phyloP scores from a whole-genome alignment of 176 grass and related monocot species.

The Dactylis glomerata region DNA sequence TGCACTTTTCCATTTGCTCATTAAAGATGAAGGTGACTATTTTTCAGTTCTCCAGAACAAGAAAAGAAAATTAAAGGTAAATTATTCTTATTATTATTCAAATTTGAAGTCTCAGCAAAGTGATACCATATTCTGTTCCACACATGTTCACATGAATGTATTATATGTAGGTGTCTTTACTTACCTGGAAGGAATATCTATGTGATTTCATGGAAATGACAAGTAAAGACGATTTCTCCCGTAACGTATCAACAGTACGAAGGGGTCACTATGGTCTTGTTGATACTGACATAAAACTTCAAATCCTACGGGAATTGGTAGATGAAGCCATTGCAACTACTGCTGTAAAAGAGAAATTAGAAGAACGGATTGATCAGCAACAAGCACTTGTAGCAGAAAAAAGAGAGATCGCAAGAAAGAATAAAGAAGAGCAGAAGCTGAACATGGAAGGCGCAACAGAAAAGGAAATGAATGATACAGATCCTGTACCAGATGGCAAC shows the following conservation, averaged over 20 bases:
- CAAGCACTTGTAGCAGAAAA: slow-evolving; percentile 53
- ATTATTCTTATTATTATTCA: slow-evolving; percentile 4
- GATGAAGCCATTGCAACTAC: slow-evolving; percentile 65
- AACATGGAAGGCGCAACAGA: slow-evolving; percentile 37
- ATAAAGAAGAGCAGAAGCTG: slow-evolving; percentile 42
- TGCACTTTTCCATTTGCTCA: slow-evolving; percentile 64
- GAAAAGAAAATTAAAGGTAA: slow-evolving; percentile 70
- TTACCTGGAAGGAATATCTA: slow-evolving; percentile 75
- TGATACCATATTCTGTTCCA: not conserved
- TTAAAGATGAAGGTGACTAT: slow-evolving; percentile 70
- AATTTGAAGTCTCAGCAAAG: not conserved
- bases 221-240: slow-evolving; percentile 49
- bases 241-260: slow-evolving; percentile 54
- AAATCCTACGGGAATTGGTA: slow-evolving; percentile 63
- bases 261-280: slow-evolving; percentile 88
- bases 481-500: slow-evolving; percentile 26
- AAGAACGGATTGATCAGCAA: slow-evolving; percentile 56
- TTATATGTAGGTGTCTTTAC: slow-evolving; percentile 54
- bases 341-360: slow-evolving; percentile 63
- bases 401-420: slow-evolving; percentile 60
- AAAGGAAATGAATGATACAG: slow-evolving; percentile 33
- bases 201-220: slow-evolving; percentile 73
- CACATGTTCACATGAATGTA: slow-evolving; percentile 4
- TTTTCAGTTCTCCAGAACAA: slow-evolving; percentile 51
- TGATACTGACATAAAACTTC: slow-evolving; percentile 54